These are phyloP conservation scores for Cajanus cajan DNA, from an alignment of 306 rosid species.

Conservation along the genomic window DNA sequence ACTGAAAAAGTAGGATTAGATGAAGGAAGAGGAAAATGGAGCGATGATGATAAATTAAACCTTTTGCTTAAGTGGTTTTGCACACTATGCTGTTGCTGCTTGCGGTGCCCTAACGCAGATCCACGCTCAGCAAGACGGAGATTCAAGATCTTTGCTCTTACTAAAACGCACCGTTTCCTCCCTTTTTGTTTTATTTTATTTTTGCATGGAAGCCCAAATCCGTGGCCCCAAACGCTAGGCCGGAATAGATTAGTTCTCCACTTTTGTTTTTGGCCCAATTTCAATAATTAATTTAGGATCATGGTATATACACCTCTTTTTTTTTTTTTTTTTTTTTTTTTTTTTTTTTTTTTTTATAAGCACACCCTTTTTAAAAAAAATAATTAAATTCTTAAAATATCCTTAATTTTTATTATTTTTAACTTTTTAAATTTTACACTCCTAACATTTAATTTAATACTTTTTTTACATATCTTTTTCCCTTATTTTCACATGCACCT, in stretches of 20 bases:
- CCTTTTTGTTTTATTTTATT: not conserved
- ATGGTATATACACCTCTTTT: too few relatives aligned
- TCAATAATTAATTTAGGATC: not conserved
- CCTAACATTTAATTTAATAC: too few relatives aligned
- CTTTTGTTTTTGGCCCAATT: not conserved
- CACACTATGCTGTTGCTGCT: not conserved
- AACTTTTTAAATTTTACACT: too few relatives aligned
- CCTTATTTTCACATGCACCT: too few relatives aligned
- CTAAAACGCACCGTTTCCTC: not conserved
- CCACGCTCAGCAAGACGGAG: not conserved
- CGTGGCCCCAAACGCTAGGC: too few relatives aligned
- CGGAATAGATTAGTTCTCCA: not conserved
- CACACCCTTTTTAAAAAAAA: too few relatives aligned
- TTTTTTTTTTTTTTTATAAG: too few relatives aligned
- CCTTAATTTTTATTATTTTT: too few relatives aligned
- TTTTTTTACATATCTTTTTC: too few relatives aligned
- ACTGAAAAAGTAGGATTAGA: not conserved
- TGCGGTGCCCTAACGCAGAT: slow-evolving; percentile 17
- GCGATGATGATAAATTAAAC: not conserved
- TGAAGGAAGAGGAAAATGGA: not conserved
- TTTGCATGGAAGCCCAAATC: not conserved
- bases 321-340: too few relatives aligned
- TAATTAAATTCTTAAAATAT: too few relatives aligned
- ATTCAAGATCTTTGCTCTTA: not conserved
- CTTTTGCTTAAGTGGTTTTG: not conserved